A percentile compares a stretch with the other conserved stretches of the same genome.
phyloP scores from a whole-genome alignment of 805 yeast species.

The Saturnispora ahearnii region DNA sequence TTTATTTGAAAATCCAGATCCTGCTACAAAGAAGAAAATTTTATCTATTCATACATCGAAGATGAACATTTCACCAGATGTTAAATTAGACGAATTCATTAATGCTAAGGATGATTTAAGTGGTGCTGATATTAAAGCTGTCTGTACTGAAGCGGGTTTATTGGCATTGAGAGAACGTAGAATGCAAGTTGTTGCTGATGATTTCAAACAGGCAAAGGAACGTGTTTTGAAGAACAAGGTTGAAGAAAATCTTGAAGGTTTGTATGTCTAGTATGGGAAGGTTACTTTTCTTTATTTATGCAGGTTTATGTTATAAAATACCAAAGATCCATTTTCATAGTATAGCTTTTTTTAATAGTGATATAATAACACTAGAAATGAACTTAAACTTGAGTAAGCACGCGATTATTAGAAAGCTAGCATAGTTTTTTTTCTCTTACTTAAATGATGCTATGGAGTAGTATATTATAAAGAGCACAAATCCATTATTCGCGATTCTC shows the following conservation, averaged over 20 bases:
- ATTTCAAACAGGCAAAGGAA: slow-evolving; percentile 88
- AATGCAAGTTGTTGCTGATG: slow-evolving; percentile 94
- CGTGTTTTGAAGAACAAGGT: slow-evolving; percentile 93
- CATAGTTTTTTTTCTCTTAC: too few relatives aligned
- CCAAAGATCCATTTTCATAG: too few relatives aligned
- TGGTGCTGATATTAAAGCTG: slow-evolving; percentile 96
- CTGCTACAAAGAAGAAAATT: slow-evolving; percentile 87
- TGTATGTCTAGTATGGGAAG: slow-evolving; percentile 42
- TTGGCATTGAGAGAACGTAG: slow-evolving; percentile 93
- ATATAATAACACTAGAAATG: slow-evolving; percentile 1
- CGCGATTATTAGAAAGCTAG: neutral
- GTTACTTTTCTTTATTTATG: too few relatives aligned
- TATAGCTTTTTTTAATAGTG: too few relatives aligned
- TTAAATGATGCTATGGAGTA: too few relatives aligned
- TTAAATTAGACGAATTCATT: slow-evolving; percentile 81
- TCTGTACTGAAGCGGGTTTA: slow-evolving; percentile 95
- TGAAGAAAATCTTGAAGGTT: slow-evolving; percentile 91
- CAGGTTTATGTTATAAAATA: too few relatives aligned
- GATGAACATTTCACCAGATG: slow-evolving; percentile 85
- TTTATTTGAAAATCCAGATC: slow-evolving; percentile 91
- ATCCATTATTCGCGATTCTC: neutral
- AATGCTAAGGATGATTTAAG: slow-evolving; percentile 88
- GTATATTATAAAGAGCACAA: too few relatives aligned
- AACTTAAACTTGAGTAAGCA: slow-evolving; percentile 1
- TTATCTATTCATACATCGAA: slow-evolving; percentile 85